Conservation (phyloP, 2,329 filamentous ascomycete genomes). For the Trichoderma sp. region DNA sequence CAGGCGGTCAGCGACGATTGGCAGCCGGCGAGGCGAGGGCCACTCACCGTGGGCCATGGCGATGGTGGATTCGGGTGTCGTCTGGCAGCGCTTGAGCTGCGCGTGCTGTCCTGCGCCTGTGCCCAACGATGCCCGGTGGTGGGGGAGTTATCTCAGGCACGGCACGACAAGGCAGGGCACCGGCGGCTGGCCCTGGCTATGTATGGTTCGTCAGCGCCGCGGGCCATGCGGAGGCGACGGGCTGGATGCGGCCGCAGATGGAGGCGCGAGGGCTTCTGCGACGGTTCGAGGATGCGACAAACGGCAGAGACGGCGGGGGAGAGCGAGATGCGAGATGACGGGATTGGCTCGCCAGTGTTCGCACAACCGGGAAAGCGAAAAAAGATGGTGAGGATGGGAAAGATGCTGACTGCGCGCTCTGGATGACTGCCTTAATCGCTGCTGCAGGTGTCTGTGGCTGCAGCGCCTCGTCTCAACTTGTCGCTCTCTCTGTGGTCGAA, state of each 20-base stretch:
- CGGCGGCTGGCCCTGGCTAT: conserved; percentile 28
- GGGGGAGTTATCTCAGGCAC: conserved; percentile 6
- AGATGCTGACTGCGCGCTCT: neutral
- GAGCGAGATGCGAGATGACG: neutral
- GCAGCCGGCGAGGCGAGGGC: conserved; percentile 10
- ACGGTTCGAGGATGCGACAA: conserved; percentile 1
- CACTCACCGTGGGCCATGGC: conserved; percentile 29
- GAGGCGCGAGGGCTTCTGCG: neutral
- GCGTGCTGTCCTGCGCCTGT: conserved; percentile 16
- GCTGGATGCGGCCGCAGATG: conserved; percentile 18
- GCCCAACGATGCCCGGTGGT: conserved; percentile 15
- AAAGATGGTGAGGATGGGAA: neutral
- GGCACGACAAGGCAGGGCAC: conserved; percentile 27
- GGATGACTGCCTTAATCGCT: no score
- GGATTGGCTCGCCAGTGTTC: conserved; percentile 4
- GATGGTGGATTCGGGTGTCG: conserved; percentile 7
- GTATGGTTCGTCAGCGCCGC: conserved; percentile 23
- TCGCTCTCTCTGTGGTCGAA: no score
- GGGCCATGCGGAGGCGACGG: conserved; percentile 24
- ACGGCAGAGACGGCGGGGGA: conserved; percentile 11
- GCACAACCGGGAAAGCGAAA: neutral
- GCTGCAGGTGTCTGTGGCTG: no score
- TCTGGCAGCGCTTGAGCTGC: neutral
- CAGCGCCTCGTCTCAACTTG: no score
- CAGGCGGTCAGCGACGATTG: conserved; percentile 23